phyloP scores from a whole-genome alignment of 305 asterid genomes.

The Petunia hybrid region DNA sequence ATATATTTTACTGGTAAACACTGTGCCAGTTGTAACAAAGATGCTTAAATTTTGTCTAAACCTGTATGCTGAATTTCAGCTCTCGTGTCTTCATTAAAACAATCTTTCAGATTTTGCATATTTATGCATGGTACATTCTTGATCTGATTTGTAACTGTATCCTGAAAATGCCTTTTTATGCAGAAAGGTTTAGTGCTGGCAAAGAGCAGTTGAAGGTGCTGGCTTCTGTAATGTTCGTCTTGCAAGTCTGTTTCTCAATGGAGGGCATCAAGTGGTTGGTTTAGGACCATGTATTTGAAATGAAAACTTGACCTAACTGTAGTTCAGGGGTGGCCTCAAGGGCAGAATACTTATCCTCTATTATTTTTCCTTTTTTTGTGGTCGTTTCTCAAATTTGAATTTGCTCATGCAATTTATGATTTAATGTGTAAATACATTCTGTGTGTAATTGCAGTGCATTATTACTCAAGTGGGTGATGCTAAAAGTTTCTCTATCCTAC shows the following conservation, averaged over 20 bases:
- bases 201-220: conserved; percentile 25
- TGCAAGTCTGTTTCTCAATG: conserved; percentile 16
- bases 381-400: conserved; percentile 29
- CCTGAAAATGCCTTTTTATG: not conserved
- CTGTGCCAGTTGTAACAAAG: no score
- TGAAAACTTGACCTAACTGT: conserved; percentile 32
- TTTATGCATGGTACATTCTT: not conserved
- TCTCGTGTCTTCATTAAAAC: not conserved
- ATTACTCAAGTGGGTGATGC: conserved; percentile 10
- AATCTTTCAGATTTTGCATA: not conserved
- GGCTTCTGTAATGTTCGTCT: not conserved
- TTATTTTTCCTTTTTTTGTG: conserved; percentile 17
- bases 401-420: conserved; percentile 49
- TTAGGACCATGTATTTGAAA: conserved; percentile 42
- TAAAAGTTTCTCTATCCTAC: not conserved
- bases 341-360: conserved; percentile 36
- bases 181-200: conserved; percentile 5
- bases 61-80: not conserved
- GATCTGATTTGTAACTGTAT: not conserved
- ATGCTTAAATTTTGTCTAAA: not conserved
- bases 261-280: not conserved
- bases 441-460: conserved; percentile 44
- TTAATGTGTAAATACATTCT: conserved; percentile 59
- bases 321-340: conserved; percentile 37
- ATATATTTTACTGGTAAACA: not conserved